Percentiles rank a stretch among this genome's conserved stretches.
Evolutionary conservation across 129 eudicot species (phyloP).

Genomic region (Flaveria linearis): DNA sequence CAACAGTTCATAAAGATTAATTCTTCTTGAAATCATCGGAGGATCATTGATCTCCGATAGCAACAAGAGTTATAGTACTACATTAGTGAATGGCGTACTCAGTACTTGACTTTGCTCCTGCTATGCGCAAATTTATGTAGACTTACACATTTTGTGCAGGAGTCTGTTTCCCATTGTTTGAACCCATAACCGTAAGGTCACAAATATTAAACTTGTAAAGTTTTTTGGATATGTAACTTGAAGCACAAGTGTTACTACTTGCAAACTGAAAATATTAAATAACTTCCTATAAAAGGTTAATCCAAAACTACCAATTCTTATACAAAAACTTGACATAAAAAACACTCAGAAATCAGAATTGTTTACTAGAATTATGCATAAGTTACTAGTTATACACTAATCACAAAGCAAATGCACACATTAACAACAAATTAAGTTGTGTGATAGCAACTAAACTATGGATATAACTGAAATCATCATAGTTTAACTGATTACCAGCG

Average conservation of each 20-base stretch:
- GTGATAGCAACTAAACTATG: neutral
- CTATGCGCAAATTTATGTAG: too few species aligned
- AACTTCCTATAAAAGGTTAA: neutral
- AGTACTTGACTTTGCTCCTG: too few species aligned
- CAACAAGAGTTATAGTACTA: too few species aligned
- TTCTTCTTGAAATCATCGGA: too few species aligned
- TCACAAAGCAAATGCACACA: neutral
- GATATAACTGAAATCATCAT: neutral
- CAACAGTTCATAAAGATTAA: too few species aligned
- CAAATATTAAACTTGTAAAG: neutral
- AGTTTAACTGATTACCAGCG: constrained; percentile 47
- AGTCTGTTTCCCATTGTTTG: too few species aligned
- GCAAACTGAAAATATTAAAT: neutral
- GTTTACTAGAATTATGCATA: neutral
- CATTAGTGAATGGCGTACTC: neutral
- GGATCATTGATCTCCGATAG: too few species aligned
- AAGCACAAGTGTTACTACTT: neutral
- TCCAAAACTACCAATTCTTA: constrained; percentile 3
- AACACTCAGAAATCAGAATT: neutral
- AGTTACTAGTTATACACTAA: neutral
- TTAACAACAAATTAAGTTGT: neutral
- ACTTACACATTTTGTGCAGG: too few species aligned
- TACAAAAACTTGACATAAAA: neutral
- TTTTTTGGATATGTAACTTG: neutral
- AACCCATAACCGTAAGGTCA: too few species aligned